Evolutionary conservation across 169 alveolate genomes (phyloP).

Genomic region (Pseudocohnilembus persalinus): DNA sequence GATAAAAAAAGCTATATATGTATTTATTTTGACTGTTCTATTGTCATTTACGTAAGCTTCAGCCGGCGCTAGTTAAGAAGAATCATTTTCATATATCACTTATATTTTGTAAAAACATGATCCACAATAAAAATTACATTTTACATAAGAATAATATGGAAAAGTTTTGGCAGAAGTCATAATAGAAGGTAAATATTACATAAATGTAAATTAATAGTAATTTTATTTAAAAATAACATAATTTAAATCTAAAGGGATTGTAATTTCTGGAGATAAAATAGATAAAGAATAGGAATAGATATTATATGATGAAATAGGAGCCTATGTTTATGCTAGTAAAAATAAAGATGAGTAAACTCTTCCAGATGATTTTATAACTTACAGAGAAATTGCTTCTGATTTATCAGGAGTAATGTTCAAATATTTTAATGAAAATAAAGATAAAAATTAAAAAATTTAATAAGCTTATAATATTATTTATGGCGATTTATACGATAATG

Average conservation of each 20-base stretch:
- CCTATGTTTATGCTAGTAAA: neutral
- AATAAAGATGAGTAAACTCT: no score
- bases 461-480: neutral
- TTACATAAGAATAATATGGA: neutral
- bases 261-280: neutral
- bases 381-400: neutral
- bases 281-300: no score
- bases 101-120: neutral
- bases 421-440: neutral
- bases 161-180: neutral
- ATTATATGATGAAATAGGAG: neutral
- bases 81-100: no score
- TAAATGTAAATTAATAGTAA: no score
- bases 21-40: no score
- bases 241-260: neutral
- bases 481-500: no score
- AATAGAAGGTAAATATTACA: neutral
- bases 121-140: neutral
- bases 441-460: no score
- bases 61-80: no score
- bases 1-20: no score
- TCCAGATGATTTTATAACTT: neutral
- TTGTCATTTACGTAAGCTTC: no score
- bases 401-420: neutral
- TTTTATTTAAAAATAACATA: no score